A percentile compares a stretch with the other conserved stretches of the same genome.
Conservation (phyloP, 2,329 filamentous ascomycete species). For the Colletotrichum sp. region DNA sequence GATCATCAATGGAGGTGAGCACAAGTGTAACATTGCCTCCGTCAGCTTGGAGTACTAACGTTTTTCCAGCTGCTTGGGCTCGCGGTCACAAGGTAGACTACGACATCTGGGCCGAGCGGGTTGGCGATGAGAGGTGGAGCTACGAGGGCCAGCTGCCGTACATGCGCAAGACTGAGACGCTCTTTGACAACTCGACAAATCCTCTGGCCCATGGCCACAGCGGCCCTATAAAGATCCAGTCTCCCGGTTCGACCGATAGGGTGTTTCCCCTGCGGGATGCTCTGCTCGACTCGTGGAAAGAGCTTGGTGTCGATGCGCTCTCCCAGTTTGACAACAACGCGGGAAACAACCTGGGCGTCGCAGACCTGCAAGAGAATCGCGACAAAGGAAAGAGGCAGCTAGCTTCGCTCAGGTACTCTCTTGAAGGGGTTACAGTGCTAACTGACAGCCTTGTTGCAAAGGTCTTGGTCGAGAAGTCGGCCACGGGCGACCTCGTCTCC, state of each 20-base stretch:
- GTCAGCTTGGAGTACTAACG: too few species aligned
- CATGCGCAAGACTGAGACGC: constrained; percentile 35
- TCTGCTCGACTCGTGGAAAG: constrained; percentile 42
- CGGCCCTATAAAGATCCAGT: constrained; percentile 36
- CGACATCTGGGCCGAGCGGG: constrained; percentile 42
- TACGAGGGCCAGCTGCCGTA: constrained; percentile 51
- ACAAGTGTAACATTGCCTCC: not conserved
- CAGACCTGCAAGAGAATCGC: constrained; percentile 30
- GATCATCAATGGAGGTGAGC: constrained; percentile 40
- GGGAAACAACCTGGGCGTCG: constrained; percentile 35
- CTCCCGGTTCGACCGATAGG: constrained; percentile 28
- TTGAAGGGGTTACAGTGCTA: constrained; percentile 28
- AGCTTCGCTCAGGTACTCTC: constrained; percentile 25
- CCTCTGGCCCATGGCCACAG: constrained; percentile 41
- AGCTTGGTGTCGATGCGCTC: constrained; percentile 37
- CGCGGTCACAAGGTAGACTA: constrained; percentile 49
- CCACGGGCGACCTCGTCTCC: not conserved
- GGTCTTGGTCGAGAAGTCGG: constrained; percentile 10
- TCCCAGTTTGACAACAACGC: constrained; percentile 29
- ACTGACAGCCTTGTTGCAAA: constrained; percentile 25
- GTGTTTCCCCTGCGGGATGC: constrained; percentile 41
- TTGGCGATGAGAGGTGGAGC: constrained; percentile 46
- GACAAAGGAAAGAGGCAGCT: constrained; percentile 25
- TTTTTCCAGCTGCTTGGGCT: constrained; percentile 40
- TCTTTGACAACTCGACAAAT: constrained; percentile 31